Evolutionary conservation across 805 yeast species (phyloP).

Genomic region (Scheffersomyces lignosus): DNA sequence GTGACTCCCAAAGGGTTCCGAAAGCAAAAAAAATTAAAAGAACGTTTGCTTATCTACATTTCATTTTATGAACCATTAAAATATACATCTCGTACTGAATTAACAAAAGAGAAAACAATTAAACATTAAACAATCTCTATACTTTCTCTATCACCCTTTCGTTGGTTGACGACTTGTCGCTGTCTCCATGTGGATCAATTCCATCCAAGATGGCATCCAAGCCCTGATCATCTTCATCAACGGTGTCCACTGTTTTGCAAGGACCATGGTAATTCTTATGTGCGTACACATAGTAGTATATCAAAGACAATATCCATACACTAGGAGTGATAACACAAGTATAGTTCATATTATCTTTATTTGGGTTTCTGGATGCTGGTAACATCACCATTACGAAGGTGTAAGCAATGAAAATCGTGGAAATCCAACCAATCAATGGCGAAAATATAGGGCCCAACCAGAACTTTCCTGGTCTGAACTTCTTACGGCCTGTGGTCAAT

Average conservation of each 20-base stretch:
- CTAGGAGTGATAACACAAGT: constrained; percentile 20
- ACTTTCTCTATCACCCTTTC: not conserved
- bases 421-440: constrained; percentile 13
- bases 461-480: constrained; percentile 15
- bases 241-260: constrained; percentile 23
- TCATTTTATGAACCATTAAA: too few relatives aligned
- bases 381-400: constrained; percentile 18
- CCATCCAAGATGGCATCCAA: constrained; percentile 1
- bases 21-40: too few relatives aligned
- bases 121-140: too few relatives aligned
- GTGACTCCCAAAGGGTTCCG: too few relatives aligned
- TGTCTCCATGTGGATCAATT: constrained; percentile 1
- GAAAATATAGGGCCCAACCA: constrained; percentile 17
- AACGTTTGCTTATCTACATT: too few relatives aligned
- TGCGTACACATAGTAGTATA: constrained; percentile 27
- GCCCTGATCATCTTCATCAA: constrained; percentile 1
- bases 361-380: constrained; percentile 12
- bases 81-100: too few relatives aligned
- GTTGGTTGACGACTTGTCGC: not conserved
- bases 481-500: constrained; percentile 12
- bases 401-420: constrained; percentile 9
- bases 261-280: constrained; percentile 32
- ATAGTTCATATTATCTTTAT: constrained; percentile 14
- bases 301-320: constrained; percentile 27
- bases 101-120: too few relatives aligned